Evolutionary conservation across 345 rosid species (phyloP).

Genomic region (Hypericum androsaemum): DNA sequence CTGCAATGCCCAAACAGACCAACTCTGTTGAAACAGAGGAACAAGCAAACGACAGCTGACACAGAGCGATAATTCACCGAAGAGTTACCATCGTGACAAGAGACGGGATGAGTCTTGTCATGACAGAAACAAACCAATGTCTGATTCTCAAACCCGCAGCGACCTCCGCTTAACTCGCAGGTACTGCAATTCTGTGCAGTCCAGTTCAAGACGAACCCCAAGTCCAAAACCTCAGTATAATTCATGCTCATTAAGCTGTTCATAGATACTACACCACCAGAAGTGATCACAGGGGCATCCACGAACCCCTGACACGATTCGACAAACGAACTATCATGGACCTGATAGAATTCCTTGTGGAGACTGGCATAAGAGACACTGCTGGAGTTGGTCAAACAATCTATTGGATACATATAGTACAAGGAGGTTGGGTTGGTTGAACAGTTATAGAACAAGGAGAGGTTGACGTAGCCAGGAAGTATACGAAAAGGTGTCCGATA

Average conservation of each 20-base stretch:
- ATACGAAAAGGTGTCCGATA: conserved; percentile 35
- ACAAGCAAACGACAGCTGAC: too few relatives aligned
- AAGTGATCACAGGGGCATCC: conserved; percentile 20
- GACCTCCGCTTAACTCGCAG: conserved; percentile 39
- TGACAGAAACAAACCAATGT: conserved; percentile 39
- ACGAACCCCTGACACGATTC: conserved; percentile 23
- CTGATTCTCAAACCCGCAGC: conserved; percentile 30
- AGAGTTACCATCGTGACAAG: conserved; percentile 38
- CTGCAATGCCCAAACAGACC: too few relatives aligned
- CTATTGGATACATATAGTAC: conserved; percentile 18
- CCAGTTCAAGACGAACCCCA: conserved; percentile 52
- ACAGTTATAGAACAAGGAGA: conserved; percentile 39
- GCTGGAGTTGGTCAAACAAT: too few relatives aligned
- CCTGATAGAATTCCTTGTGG: conserved; percentile 2
- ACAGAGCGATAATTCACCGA: too few relatives aligned
- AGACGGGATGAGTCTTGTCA: conserved; percentile 25
- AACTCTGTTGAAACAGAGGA: too few relatives aligned
- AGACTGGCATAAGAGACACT: too few relatives aligned
- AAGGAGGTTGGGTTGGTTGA: too few relatives aligned
- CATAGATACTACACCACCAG: not conserved
- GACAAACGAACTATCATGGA: not conserved
- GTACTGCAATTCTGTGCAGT: conserved; percentile 28
- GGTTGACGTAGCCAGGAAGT: conserved; percentile 6
- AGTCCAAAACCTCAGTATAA: conserved; percentile 29
- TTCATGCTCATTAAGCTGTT: too few relatives aligned